Conservation (phyloP, 2,329 filamentous ascomycete species). For the Diplodia intermedia region DNA sequence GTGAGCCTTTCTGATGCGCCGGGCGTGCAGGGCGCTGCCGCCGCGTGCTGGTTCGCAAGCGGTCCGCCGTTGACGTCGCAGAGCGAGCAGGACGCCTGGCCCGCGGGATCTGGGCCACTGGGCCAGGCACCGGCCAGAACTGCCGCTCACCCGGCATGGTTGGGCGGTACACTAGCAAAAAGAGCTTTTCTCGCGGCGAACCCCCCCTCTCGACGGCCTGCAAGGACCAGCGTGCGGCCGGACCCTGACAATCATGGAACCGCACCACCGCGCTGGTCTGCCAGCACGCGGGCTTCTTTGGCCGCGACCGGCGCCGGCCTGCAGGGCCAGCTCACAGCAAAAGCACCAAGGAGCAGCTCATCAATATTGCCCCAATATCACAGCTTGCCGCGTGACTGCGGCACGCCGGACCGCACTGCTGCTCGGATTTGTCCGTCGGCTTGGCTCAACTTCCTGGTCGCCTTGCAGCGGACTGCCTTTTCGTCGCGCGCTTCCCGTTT, state of each 20-base stretch:
- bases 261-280: constrained; percentile 3
- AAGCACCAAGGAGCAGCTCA: constrained; percentile 5
- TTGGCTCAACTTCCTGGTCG: background rate
- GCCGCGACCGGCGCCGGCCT: background rate
- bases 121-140: constrained; percentile 10
- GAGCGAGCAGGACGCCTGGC: background rate
- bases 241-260: constrained; percentile 19
- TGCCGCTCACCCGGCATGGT: background rate
- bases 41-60: constrained; percentile 8
- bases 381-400: constrained; percentile 17
- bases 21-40: constrained; percentile 20
- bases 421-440: constrained; percentile 3
- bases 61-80: constrained; percentile 5
- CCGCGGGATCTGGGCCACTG: constrained; percentile 14
- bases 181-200: constrained; percentile 8
- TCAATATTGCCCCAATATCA: constrained; percentile 21
- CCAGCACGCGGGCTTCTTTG: background rate
- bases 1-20: constrained; percentile 13
- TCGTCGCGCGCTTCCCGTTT: constrained; percentile 3
- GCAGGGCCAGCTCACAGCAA: constrained; percentile 2
- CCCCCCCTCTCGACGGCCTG: background rate
- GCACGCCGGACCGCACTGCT: constrained; percentile 18
- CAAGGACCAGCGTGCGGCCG: constrained; percentile 9
- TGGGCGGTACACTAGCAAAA: constrained; percentile 13
- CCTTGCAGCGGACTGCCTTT: background rate